Conservation (phyloP, 805 yeast genomes). For the Candida multigemmis region DNA sequence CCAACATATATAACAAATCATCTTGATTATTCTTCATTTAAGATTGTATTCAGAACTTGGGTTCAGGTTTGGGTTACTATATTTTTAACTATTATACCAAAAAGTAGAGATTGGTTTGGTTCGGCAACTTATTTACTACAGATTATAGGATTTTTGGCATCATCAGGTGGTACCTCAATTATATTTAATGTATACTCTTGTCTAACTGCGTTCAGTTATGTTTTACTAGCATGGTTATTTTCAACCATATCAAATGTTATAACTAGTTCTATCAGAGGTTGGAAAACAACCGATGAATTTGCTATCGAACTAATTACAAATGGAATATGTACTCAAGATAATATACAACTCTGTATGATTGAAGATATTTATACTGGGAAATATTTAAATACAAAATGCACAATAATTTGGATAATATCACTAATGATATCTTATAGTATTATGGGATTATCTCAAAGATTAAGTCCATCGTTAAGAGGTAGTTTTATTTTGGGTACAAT, state of each 20-base stretch:
- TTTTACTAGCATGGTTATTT: slow-evolving; percentile 13
- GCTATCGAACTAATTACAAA: slow-evolving; percentile 10
- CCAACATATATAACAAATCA: slow-evolving; percentile 19
- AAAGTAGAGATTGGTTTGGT: slow-evolving; percentile 18
- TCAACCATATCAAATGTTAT: slow-evolving; percentile 15
- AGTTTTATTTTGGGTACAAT: slow-evolving; percentile 15
- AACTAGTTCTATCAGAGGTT: slow-evolving; percentile 13
- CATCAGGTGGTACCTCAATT: slow-evolving; percentile 18
- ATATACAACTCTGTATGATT: slow-evolving; percentile 9
- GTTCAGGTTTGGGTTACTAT: slow-evolving; percentile 17
- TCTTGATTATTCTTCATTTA: slow-evolving; percentile 14
- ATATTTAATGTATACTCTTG: slow-evolving; percentile 9
- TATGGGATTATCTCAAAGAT: slow-evolving; percentile 11
- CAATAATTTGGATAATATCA: slow-evolving; percentile 14
- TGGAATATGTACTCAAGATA: slow-evolving; percentile 15
- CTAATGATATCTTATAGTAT: slow-evolving; percentile 12
- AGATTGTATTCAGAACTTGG: slow-evolving; percentile 15
- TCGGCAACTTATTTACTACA: slow-evolving; percentile 17
- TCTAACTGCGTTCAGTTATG: slow-evolving; percentile 8
- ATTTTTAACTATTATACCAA: slow-evolving; percentile 13
- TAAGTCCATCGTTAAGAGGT: slow-evolving; percentile 10
- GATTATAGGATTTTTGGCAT: slow-evolving; percentile 15
- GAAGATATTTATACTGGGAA: slow-evolving; percentile 15
- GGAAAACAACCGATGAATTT: slow-evolving; percentile 11
- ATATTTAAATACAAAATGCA: slow-evolving; percentile 12